A percentile compares a stretch with the other conserved stretches of the same genome.
Evolutionary conservation across 2,329 filamentous ascomycete genomes (phyloP).

Genomic region (Ambrosiella beaveri): DNA sequence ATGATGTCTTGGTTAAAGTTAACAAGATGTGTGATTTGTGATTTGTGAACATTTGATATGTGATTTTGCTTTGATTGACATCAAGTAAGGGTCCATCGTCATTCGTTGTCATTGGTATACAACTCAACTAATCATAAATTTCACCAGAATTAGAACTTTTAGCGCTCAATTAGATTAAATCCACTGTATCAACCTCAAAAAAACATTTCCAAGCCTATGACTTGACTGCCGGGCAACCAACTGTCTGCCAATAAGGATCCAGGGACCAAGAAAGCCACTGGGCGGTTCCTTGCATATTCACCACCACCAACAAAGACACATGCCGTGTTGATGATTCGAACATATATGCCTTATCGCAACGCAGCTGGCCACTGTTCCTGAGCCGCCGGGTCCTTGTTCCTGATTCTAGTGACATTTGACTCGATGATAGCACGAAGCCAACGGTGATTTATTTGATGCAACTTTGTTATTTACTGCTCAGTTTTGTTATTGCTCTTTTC

Average conservation of each 20-base stretch:
- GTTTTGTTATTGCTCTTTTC: too few species aligned
- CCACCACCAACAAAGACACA: neutral
- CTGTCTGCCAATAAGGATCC: neutral
- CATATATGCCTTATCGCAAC: neutral
- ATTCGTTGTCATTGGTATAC: too few species aligned
- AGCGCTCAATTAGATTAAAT: neutral
- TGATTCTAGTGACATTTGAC: neutral
- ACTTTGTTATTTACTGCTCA: too few species aligned
- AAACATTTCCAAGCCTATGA: neutral
- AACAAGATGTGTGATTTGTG: too few species aligned
- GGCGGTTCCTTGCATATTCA: constrained; percentile 2
- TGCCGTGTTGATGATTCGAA: neutral
- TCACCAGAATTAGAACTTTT: neutral
- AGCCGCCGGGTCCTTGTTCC: neutral
- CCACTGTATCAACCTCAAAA: neutral
- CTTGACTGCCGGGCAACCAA: neutral
- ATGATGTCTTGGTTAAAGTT: too few species aligned
- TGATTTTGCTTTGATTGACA: neutral
- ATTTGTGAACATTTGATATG: too few species aligned
- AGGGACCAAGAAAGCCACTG: neutral
- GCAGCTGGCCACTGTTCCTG: neutral
- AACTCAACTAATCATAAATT: neutral
- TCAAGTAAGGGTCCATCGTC: too few species aligned
- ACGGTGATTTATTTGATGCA: neutral
- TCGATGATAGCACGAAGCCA: neutral